phyloP scores from a whole-genome alignment of 805 yeast genomes.

The Zygoascus tannicola region DNA sequence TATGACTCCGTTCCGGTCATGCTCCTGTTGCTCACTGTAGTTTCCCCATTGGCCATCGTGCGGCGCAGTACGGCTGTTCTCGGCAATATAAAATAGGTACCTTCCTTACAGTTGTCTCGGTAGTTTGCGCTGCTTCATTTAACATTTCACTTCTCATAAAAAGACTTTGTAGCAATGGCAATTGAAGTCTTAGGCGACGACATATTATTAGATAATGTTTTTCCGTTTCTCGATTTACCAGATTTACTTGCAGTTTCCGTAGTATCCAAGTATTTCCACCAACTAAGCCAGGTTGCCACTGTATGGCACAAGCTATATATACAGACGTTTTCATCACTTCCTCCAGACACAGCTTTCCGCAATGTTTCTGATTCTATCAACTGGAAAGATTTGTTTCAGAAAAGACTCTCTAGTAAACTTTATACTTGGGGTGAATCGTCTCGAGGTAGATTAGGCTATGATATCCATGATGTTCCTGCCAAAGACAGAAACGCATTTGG shows the following conservation, averaged over 20 bases:
- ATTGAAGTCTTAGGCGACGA: slow-evolving; percentile 1
- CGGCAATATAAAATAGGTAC: too few relatives aligned
- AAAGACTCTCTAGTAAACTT: background rate
- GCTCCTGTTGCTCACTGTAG: too few relatives aligned
- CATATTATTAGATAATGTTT: background rate
- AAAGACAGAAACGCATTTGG: background rate
- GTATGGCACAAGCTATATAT: slow-evolving; percentile 1
- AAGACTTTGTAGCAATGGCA: too few relatives aligned
- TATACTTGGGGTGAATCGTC: slow-evolving; percentile 2
- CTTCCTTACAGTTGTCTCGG: too few relatives aligned
- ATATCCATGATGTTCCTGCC: background rate
- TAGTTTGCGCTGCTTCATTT: too few relatives aligned
- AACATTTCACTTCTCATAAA: too few relatives aligned
- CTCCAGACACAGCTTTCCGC: background rate
- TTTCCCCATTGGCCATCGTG: too few relatives aligned
- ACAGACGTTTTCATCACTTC: background rate
- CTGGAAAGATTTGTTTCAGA: background rate
- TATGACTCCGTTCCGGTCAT: too few relatives aligned
- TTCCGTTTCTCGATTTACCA: background rate
- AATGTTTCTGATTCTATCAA: background rate
- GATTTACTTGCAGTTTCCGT: background rate
- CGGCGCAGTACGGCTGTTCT: too few relatives aligned
- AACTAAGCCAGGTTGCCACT: background rate
- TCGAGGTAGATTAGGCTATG: background rate
- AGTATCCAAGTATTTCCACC: slow-evolving; percentile 1